Base-by-base conservation (phyloP, 192 early-diverging fungal genomes). In the Spinellus fusiger region DNA sequence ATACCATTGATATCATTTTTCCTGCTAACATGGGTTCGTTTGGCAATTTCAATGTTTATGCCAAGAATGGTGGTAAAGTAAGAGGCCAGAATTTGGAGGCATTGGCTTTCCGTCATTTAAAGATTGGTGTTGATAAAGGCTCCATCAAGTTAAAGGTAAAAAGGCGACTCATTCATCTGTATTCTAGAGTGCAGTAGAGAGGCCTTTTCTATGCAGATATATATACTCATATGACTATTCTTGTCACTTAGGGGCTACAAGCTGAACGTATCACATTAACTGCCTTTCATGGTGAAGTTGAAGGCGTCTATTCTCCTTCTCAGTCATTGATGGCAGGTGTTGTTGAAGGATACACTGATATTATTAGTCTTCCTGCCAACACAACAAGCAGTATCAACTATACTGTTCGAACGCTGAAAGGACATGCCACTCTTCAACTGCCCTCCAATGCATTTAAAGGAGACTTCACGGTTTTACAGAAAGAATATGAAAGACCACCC, bases 71-170 rank as follows among this genome's bases (percentile, higher is more conserved):
- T 26, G 20, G 32, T 51, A 55, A 22, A n/a, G 18, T 13, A 18
- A 13, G 33, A 7, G 54, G 54, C 5, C 13, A 44, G 18, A 46
- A 25, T 1, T 54, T 69, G 28, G 34, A 50, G 4, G 49, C 22
- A 3, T 49, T 69, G 10, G 35, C 48, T 27, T 69, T 69, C 62
- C 55, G 56, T 12, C 49, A 56, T 7, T 46, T 69, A 29, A 56
- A 46, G 28, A 61, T 56, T n/a, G 68, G 68, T 40, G 54, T 69
- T 26, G 68, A 61, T 27, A 55, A 29, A n/a, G 68, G 68, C 16
- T 51, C 61, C 26, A 59, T 69, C 29, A 25, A 54, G 8, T 69
- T 69, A 20, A 49, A 58, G 4, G 59, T 61, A 52, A 29, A 34
- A 50, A 34, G 25, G 28, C n/a, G 10, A 22, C 0, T 22, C 23